Percentiles rank a stretch among this genome's conserved stretches.
phyloP scores from a whole-genome alignment of 139 green algal species.

The Picochlorum costavermella region DNA sequence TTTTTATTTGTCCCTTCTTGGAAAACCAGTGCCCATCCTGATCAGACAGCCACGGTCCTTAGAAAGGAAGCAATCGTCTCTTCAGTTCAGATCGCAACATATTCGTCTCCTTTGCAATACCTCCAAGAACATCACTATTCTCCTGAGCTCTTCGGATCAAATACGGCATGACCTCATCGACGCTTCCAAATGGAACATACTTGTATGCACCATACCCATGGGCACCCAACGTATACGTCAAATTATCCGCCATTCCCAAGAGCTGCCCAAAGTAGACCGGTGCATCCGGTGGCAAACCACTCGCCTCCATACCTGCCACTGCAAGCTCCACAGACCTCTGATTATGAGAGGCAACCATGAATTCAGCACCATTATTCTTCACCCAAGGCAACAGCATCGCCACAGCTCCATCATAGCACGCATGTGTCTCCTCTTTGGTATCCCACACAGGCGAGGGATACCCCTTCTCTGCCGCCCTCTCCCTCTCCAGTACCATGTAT shows the following conservation, averaged over 20 bases:
- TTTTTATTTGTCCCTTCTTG: not conserved
- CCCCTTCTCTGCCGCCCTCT: conserved; percentile 40
- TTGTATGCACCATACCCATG: conserved; percentile 66
- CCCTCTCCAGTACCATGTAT: conserved; percentile 66
- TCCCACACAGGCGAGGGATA: conserved; percentile 61
- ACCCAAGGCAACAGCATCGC: conserved; percentile 31
- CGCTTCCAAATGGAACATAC: conserved; percentile 65
- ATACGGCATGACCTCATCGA: conserved; percentile 70
- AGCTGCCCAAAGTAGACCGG: conserved; percentile 84
- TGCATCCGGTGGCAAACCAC: conserved; percentile 36
- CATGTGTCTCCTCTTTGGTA: conserved; percentile 59
- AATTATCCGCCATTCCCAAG: conserved; percentile 84
- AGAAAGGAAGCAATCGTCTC: not conserved
- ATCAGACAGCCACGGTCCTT: not conserved
- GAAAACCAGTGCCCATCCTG: not conserved
- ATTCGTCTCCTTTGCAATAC: conserved; percentile 16
- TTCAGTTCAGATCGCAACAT: conserved; percentile 19
- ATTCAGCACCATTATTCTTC: conserved; percentile 30
- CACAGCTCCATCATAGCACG: conserved; percentile 50
- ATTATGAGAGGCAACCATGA: conserved; percentile 73
- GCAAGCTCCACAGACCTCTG: conserved; percentile 55
- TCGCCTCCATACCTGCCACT: conserved; percentile 46
- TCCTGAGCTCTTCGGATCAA: conserved; percentile 66
- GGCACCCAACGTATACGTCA: conserved; percentile 55
- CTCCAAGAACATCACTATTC: conserved; percentile 50